Base-by-base conservation (phyloP, 441 rosid species). In the Euphorbia corollata region DNA sequence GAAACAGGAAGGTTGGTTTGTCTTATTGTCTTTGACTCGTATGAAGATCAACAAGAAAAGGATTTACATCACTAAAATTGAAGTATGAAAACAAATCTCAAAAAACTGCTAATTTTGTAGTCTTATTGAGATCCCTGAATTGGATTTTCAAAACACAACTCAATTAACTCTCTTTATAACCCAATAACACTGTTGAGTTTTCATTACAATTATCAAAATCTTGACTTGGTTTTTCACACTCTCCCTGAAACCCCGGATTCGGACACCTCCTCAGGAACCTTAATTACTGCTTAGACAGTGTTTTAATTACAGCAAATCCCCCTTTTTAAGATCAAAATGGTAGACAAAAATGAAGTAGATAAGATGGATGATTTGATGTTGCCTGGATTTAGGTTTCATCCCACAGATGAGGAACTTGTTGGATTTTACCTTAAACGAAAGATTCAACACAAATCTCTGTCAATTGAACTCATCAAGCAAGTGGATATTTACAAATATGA, bases 361-460 rank as follows among this genome's bases (percentile, higher is more conserved):
- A 88, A 77, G 75, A 72, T 71, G 62, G 92, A 91, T 66, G 97
- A 89, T 43, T 81, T 83, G 18, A 82, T 94, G 83, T 67, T 89
- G 72, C 97, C 97, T 8, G 97, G 96, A 20, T 94, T 94, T 72
- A 77, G 99, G 61, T 94, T 94, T 59, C 96, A 92, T 78, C 94
- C 98, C 12, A 92, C 99, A 0, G 97, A 94, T 62, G 99, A 94
- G 51, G 97, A 94, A 74, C 97, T 94, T 24, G 96, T 94, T 18
- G 92, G 84, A 30, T 94, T 94, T 76, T 94, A 94, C 38, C 80
- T 94, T 23, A 85, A 77, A 76, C 71, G 88, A 56, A 94, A 87
- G 84, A 81, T 86, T 66, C 88, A 84, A 71, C 92, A 88, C 30
- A 74, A 74, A 47, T 41, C 90, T 69, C 81, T 89, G 69, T 82